Base-by-base conservation (phyloP, 306 rosid species). In the Prunus mongolica region DNA sequence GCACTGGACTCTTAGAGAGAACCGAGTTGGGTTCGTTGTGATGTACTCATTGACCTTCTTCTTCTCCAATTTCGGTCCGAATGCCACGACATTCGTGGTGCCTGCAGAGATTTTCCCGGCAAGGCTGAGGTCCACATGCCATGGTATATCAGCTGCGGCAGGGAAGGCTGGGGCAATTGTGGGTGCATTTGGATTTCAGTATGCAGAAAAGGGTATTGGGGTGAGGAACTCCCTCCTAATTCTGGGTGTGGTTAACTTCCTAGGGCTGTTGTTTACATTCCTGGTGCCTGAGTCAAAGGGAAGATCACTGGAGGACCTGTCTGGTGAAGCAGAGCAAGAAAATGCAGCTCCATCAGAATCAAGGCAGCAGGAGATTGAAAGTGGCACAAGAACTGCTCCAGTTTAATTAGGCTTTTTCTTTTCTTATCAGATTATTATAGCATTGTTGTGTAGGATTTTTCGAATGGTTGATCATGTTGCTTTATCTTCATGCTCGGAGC, bases 91-190 rank as follows among this genome's bases (percentile, higher is more conserved):
- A 0, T 93, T 93, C 3, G 87, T 93, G 0, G 96, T 93, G n/a
- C 97, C 98, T 0, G 97, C 98, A 0, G 98, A 93, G 89, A 93
- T 93, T 22, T 93, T 89, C 69, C 97, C 98, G 0, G 98, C 98
- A 0, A 87, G 97, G 80, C 76, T 93, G 9, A 82, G 97, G 75
- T 86, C 98, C 12, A 93, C 98, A 14, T 91, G 98, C 63, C 98
- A 93, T 56, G 98, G 98, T 2, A 91, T 93, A 69, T 93, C 97
- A 8, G 96, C 97, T 2, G 98, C 97, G 0, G 69, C 92, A 6
- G 98, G 98, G n/a, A 93, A 93, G 71, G 92, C 90, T 13, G 98
- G 98, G 30, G 98, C 98, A 38, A 91, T 93, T 0, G 84, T 93
- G 5, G 98, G 98, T 1, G 85, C 97, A 20, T 93, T 93, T 34